Conservation (phyloP, 441 rosid genomes). For the Adansonia grandidieri region DNA sequence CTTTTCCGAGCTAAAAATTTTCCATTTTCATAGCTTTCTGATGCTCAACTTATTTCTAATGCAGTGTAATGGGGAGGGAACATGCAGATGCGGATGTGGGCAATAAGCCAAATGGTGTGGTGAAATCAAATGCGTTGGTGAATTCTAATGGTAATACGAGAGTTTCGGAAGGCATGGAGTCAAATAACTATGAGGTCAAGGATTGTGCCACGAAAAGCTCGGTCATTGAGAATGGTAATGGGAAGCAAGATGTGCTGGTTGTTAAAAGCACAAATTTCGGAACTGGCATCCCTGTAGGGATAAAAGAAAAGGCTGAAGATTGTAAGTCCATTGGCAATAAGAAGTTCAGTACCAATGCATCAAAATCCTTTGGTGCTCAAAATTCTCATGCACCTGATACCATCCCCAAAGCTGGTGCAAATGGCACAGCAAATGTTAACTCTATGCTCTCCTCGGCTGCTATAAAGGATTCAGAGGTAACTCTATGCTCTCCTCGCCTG, state of each 20-base stretch:
- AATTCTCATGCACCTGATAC: conserved; percentile 54
- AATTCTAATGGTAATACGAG: conserved; percentile 57
- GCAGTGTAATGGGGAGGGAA: conserved; percentile 88
- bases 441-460: conserved; percentile 46
- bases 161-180: conserved; percentile 48
- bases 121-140: conserved; percentile 41
- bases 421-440: conserved; percentile 41
- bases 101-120: conserved; percentile 50
- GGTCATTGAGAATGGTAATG: conserved; percentile 38
- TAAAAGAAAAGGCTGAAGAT: conserved; percentile 39
- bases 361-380: conserved; percentile 53
- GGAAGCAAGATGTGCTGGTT: conserved; percentile 49
- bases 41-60: conserved; percentile 23
- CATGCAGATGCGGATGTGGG: conserved; percentile 62
- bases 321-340: conserved; percentile 41
- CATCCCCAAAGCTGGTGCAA: conserved; percentile 29
- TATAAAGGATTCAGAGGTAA: conserved; percentile 67
- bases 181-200: conserved; percentile 58
- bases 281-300: conserved; percentile 31
- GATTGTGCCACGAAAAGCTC: conserved; percentile 41
- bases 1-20: neutral
- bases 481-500: conserved; percentile 42
- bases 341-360: conserved; percentile 33
- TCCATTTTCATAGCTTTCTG: conserved; percentile 20
- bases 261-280: conserved; percentile 55